Conservation (phyloP, 768 basidiomycete species). For the Clitopilus hobsonii region DNA sequence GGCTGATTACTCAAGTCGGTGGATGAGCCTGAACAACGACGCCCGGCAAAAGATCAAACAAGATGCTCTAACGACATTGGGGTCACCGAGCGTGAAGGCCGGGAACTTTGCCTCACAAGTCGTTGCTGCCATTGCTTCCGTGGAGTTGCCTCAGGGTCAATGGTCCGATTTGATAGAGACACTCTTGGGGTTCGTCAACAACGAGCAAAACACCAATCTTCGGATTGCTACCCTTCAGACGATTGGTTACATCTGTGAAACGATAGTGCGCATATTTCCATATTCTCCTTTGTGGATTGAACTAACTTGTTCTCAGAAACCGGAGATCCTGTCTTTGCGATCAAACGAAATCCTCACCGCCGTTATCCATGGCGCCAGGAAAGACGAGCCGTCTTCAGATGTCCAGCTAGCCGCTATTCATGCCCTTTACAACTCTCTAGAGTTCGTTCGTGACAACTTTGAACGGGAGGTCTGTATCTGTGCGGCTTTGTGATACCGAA, state of each 20-base stretch:
- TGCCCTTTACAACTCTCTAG: constrained; percentile 91
- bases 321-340: constrained; percentile 81
- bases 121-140: constrained; percentile 88
- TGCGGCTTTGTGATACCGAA: not conserved
- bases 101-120: constrained; percentile 90
- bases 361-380: constrained; percentile 95
- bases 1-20: constrained; percentile 69
- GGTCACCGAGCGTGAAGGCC: constrained; percentile 63
- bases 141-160: constrained; percentile 83
- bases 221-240: constrained; percentile 88
- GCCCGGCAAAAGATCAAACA: constrained; percentile 84
- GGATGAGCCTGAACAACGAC: constrained; percentile 70
- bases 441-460: constrained; percentile 97
- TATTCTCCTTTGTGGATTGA: constrained; percentile 1
- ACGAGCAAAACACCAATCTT: constrained; percentile 64
- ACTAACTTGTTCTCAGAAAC: constrained; percentile 58
- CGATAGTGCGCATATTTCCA: constrained; percentile 71
- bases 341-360: constrained; percentile 98
- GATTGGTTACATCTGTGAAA: constrained; percentile 97
- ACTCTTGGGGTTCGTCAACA: constrained; percentile 83
- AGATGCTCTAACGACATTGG: constrained; percentile 78
- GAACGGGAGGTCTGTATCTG: constrained; percentile 80
- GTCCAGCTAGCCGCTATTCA: constrained; percentile 93
- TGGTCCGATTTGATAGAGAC: constrained; percentile 91
- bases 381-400: constrained; percentile 87